A percentile compares a stretch with the other conserved stretches of the same genome.
phyloP scores from a whole-genome alignment of 768 basidiomycete species.

The Pisolithus marmoratus region DNA sequence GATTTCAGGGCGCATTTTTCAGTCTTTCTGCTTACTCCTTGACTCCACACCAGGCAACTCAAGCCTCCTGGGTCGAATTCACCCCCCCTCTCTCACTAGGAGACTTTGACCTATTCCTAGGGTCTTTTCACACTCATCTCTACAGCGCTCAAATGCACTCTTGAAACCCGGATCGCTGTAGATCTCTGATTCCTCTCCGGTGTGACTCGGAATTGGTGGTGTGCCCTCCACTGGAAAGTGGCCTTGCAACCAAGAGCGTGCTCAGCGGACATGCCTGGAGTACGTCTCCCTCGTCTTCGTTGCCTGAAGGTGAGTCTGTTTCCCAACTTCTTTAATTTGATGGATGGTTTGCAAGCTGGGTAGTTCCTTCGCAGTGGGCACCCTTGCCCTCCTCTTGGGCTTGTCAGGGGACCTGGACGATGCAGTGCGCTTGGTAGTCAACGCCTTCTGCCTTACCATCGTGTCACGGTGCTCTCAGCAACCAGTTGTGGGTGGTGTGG shows the following conservation, averaged over 20 bases:
- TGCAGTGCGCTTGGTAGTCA: background rate
- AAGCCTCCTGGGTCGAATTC: too few relatives aligned
- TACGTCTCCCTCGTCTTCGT: background rate
- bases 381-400: background rate
- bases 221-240: background rate
- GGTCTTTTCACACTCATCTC: too few relatives aligned
- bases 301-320: background rate
- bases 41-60: too few relatives aligned
- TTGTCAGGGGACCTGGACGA: background rate
- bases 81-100: too few relatives aligned
- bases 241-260: background rate
- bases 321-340: background rate
- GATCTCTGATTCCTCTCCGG: background rate
- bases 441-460: background rate
- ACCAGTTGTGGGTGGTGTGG: too few relatives aligned
- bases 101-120: too few relatives aligned
- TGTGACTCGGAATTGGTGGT: background rate
- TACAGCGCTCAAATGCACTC: background rate
- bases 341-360: background rate
- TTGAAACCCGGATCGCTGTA: background rate
- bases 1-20: too few relatives aligned
- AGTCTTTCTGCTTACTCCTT: too few relatives aligned
- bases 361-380: background rate
- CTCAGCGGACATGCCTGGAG: background rate
- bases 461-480: too few relatives aligned